phyloP scores from a whole-genome alignment of 768 basidiomycete genomes.

The Mycena venus region DNA sequence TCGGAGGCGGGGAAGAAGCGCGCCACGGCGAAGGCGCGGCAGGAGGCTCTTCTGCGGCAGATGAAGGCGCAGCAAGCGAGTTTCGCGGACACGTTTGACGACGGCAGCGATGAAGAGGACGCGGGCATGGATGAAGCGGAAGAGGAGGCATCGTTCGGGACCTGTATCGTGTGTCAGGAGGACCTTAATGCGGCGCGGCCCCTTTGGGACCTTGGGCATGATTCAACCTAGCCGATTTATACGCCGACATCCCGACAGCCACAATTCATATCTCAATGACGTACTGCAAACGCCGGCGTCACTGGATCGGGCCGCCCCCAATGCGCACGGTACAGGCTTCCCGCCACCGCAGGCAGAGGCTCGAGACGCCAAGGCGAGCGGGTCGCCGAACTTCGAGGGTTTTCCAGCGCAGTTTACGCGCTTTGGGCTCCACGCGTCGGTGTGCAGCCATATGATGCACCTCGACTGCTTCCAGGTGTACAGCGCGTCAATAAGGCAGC shows the following conservation, averaged over 20 bases:
- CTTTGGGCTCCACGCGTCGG: constrained; percentile 89
- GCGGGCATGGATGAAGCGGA: constrained; percentile 67
- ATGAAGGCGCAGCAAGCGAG: constrained; percentile 94
- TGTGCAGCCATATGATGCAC: constrained; percentile 98
- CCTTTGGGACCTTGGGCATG: constrained; percentile 89
- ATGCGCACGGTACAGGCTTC: constrained; percentile 47
- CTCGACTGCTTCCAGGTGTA: constrained; percentile 94
- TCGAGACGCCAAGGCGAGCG: constrained; percentile 57
- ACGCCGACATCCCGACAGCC: constrained; percentile 80
- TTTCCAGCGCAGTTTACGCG: constrained; percentile 79
- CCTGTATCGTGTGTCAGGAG: constrained; percentile 99
- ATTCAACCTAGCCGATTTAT: constrained; percentile 91
- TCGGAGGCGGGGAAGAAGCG: constrained; percentile 81
- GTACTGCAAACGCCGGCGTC: constrained; percentile 72
- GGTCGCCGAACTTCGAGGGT: constrained; percentile 74
- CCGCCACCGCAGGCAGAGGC: constrained; percentile 67
- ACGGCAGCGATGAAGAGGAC: constrained; percentile 77
- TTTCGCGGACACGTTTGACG: constrained; percentile 84
- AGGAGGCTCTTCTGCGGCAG: constrained; percentile 94
- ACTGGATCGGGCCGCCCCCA: constrained; percentile 67
- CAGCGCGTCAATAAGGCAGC: constrained; percentile 85
- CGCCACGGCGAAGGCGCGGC: constrained; percentile 86
- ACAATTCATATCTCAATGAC: constrained; percentile 78
- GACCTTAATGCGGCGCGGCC: constrained; percentile 79
- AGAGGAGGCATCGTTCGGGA: constrained; percentile 76